Conservation (phyloP, 2,329 filamentous ascomycete species). For the Sporothrix inflata region DNA sequence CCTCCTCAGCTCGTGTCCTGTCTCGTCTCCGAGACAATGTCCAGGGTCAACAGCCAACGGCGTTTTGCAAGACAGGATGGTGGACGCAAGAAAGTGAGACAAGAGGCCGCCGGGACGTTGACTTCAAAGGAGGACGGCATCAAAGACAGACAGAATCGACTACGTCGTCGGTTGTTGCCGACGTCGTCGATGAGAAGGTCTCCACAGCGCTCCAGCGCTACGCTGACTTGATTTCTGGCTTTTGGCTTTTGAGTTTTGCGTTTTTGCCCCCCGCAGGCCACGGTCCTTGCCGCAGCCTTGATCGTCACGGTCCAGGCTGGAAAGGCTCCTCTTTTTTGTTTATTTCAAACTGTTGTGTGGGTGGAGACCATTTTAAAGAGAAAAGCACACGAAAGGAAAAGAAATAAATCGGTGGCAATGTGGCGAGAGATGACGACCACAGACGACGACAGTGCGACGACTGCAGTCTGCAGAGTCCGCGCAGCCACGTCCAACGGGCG, state of each 20-base stretch:
- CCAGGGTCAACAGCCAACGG: neutral
- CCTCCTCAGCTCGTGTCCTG: neutral
- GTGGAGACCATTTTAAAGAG: neutral
- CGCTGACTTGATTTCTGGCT: neutral
- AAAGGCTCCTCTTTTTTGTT: neutral
- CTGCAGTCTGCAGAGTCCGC: neutral
- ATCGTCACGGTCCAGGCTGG: neutral
- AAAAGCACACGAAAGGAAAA: neutral
- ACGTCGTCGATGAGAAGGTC: neutral
- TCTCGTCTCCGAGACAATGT: neutral
- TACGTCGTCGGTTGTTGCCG: neutral
- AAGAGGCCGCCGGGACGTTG: neutral
- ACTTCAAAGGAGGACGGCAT: neutral
- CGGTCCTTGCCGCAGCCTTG: conserved; percentile 15
- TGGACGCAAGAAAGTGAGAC: neutral
- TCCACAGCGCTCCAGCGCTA: neutral
- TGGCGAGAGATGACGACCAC: neutral
- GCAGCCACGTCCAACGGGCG: neutral
- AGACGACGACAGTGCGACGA: neutral
- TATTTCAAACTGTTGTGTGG: neutral
- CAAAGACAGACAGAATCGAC: neutral
- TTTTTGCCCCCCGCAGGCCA: neutral
- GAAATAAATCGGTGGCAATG: neutral
- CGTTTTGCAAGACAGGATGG: neutral
- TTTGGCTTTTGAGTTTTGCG: neutral